These are phyloP conservation scores for Hibiscus syriacus DNA, from an alignment of 345 rosid genomes.

Conservation along the genomic window DNA sequence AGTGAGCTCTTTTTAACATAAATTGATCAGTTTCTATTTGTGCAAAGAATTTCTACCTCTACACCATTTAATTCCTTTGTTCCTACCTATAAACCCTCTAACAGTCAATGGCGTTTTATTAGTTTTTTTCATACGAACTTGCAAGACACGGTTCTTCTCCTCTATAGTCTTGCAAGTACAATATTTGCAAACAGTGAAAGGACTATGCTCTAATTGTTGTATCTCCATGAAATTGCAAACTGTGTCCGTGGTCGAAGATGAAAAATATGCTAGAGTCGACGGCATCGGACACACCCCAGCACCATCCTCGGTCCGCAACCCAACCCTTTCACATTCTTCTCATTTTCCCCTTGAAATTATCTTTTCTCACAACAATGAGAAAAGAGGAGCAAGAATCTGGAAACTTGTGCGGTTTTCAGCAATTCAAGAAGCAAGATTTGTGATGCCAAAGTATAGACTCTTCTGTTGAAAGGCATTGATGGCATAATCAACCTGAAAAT, in stretches of 20 bases:
- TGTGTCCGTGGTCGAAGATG: background rate
- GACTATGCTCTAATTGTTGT: background rate
- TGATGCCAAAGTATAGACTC: slow-evolving; percentile 73
- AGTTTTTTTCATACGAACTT: too few relatives aligned
- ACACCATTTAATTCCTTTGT: too few relatives aligned
- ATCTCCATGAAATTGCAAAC: background rate
- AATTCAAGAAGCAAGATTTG: slow-evolving; percentile 55
- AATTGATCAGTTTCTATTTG: too few relatives aligned
- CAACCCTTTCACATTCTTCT: background rate
- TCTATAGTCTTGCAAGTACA: background rate
- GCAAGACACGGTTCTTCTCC: too few relatives aligned
- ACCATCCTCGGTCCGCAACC: background rate
- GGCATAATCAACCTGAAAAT: slow-evolving; percentile 61
- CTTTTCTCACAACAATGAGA: background rate
- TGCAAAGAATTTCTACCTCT: too few relatives aligned
- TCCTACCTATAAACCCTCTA: too few relatives aligned
- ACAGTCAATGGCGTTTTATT: background rate
- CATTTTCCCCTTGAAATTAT: background rate
- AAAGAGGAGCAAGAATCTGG: background rate
- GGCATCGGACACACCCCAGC: background rate
- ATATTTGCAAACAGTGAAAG: slow-evolving; percentile 13
- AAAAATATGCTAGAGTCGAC: background rate
- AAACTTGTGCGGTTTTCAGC: background rate
- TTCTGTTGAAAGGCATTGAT: slow-evolving; percentile 68
- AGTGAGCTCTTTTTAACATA: background rate